Evolutionary conservation across 2,329 filamentous ascomycete genomes (phyloP), one percentile per base, ranked within the genome.

Genomic region (Exophiala dermatitidis): DNA sequence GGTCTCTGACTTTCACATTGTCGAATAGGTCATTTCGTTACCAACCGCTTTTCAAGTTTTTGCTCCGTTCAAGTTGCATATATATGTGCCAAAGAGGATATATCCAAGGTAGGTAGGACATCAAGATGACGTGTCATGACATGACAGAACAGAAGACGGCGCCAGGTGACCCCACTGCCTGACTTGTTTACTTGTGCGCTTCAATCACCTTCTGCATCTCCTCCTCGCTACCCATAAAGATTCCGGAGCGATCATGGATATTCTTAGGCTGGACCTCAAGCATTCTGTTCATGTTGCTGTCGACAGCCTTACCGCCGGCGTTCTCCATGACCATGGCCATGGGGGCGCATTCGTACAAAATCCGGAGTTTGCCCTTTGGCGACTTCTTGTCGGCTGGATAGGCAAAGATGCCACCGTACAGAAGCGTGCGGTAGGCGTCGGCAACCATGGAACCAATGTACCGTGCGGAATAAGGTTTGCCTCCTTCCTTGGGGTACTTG

Each of bases 271-370:
- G 82, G 38, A 97, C 84, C 52, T 88, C 85, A 62, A 98, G 77
- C 86, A 98, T 90, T 56, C 91, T 82, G 62, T 82, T 75, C 90
- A 95, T 96, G 53, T 87, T 84, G 73, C 87, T 90, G 73, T 97
- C 85, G 51, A 98, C 76, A 12, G 93, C 93, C 72, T 94, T 84
- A 56, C 93, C 93, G 64, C 93, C 93, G 65, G 93, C 93, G 73
- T 98, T 96, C 74, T 98, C 93, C 71, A 98, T 97, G 4, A 98
- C 82, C 85, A 97, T 87, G 28, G 93, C 93, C 93, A 98, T 98
- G 37, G 93, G 93, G 9, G 93, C 93, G 69, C 93, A 98, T 77
- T 98, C 93, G 74, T 98, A 98, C 65, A 98, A 71, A 63, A 98
- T 98, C 61, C 93, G 82, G 63, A 98, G 80, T 78, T 98, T 98